Base-by-base conservation (phyloP, 2,329 filamentous ascomycete genomes). In the Hymenoscyphus scutula region DNA sequence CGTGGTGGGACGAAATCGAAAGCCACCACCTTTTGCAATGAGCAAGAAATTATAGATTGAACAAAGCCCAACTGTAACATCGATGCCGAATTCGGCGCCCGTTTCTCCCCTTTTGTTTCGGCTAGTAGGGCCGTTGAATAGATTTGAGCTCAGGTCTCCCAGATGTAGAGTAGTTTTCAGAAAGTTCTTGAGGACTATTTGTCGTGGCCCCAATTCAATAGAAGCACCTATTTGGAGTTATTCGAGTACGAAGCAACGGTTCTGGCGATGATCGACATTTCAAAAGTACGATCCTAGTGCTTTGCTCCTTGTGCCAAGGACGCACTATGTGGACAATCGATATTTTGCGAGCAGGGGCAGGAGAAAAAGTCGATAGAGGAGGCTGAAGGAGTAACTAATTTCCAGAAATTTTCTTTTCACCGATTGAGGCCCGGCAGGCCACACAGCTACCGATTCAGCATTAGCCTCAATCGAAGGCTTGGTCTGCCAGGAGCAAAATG, bases 81-180 rank as follows among this genome's bases (percentile, higher is more conserved):
- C n/a, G n/a, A 25, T 23, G 41, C 41, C 41, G 41, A 19, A 48
- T 48, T 48, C 10, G n/a, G 23, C 13, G n/a, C 19, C 41, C 41
- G 19, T 48, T 48, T 48, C 41, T 23, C 38, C 37, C 5, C 17
- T 25, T 27, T 11, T 34, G 10, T 23, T 30, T 45, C 60, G 60
- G 60, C 23, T 56, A 25, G 19, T 37, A 62, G 61, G 61, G 25
- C 57, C 61, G 61, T 13, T 11, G 2, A 60, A 53, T 38, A 60
- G 57, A 29, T 51, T 59, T 23, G 48, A 23, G 41, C 41, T 48
- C n/a, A 48, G 23, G 19, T 48, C n/a, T 10, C 15, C 10, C 23
- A 25, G 7, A 48, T 48, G 19, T 48, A 48, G 41, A 23, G 19
- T 23, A 10, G n/a, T 10, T 48, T 48, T 48, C 11, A 11, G 15